These are phyloP conservation scores for Phytophthora agathidicida DNA, from an alignment of 352 stramenopile genomes.

Conservation along the genomic window DNA sequence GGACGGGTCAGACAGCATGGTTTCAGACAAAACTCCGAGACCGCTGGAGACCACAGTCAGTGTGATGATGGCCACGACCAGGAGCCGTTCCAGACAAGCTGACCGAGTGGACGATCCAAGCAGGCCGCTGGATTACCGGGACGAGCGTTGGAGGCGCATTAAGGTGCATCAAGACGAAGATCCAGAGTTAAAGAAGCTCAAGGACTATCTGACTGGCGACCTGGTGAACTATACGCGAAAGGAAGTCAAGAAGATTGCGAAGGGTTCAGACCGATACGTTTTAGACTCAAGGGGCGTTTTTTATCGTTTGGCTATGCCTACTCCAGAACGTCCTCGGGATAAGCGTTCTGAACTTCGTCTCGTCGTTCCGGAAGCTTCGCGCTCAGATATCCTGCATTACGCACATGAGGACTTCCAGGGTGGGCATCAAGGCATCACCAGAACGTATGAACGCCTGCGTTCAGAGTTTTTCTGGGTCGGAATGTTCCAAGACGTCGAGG, in stretches of 20 bases:
- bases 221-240: background rate
- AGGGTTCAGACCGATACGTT: background rate
- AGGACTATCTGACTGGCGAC: background rate
- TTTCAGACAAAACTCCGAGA: background rate
- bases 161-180: background rate
- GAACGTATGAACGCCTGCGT: background rate
- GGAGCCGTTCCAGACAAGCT: background rate
- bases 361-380: background rate
- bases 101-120: background rate
- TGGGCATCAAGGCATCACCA: background rate
- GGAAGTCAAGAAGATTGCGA: background rate
- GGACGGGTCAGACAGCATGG: background rate
- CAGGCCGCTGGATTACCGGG: background rate
- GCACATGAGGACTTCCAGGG: background rate
- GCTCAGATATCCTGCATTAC: background rate
- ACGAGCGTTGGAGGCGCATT: background rate
- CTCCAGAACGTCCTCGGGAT: background rate
- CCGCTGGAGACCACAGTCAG: background rate
- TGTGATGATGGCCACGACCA: background rate
- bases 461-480: background rate
- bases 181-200: background rate
- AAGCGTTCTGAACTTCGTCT: background rate
- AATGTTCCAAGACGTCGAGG: background rate
- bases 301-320: background rate
- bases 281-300: background rate